phyloP scores from a whole-genome alignment of 2,329 filamentous ascomycete species.

The Dactylonectria macrodidyma region DNA sequence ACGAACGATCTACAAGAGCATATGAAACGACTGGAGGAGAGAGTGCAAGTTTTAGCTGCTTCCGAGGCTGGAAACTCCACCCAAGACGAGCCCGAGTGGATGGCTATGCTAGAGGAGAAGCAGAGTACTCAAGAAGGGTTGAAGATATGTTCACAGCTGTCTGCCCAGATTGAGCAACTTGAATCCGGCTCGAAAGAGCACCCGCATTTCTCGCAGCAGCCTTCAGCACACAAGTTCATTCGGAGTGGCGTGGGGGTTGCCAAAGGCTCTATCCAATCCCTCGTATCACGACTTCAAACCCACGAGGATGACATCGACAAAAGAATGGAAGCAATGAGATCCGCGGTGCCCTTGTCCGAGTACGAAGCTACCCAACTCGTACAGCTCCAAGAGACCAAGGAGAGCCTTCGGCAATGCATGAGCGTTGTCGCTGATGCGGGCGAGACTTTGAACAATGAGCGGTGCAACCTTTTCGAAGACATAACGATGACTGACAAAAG shows the following conservation, averaged over 20 bases:
- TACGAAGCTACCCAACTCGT: constrained; percentile 29
- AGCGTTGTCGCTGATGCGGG: constrained; percentile 38
- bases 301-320: constrained; percentile 35
- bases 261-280: constrained; percentile 35
- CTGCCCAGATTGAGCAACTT: constrained; percentile 37
- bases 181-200: constrained; percentile 35
- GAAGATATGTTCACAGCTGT: constrained; percentile 42
- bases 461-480: constrained; percentile 46
- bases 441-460: constrained; percentile 34
- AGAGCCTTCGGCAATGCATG: constrained; percentile 43
- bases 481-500: constrained; percentile 41
- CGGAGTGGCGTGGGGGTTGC: constrained; percentile 33
- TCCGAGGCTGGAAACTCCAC: constrained; percentile 23
- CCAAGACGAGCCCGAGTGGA: constrained; percentile 33
- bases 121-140: constrained; percentile 43
- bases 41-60: constrained; percentile 24
- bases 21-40: constrained; percentile 30
- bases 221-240: constrained; percentile 41
- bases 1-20: constrained; percentile 32
- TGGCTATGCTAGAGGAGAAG: constrained; percentile 43
- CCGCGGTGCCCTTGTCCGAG: constrained; percentile 27
- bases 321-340: constrained; percentile 35
- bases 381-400: constrained; percentile 40
- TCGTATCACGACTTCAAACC: constrained; percentile 33
- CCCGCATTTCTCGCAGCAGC: constrained; percentile 31